Conservation (phyloP, 176 grass and related monocot genomes). For the Cenchrus purpureus region DNA sequence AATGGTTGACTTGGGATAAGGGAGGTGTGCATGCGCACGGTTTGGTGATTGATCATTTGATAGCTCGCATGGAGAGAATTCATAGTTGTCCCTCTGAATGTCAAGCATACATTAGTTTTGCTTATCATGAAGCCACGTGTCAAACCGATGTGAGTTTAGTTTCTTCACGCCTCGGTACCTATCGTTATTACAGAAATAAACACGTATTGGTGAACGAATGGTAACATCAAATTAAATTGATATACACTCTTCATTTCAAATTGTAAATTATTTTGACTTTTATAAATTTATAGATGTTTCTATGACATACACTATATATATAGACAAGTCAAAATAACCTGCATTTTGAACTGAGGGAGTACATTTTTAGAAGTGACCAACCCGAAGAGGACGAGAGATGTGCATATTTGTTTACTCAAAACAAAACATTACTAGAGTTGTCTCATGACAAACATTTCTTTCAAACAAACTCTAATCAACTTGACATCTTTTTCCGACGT, state of each 20-base stretch:
- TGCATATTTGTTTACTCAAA: too few relatives aligned
- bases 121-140: not conserved
- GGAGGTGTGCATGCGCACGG: conserved; percentile 13
- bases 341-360: too few relatives aligned
- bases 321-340: too few relatives aligned
- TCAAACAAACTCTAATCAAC: not conserved
- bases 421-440: not conserved
- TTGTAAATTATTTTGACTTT: too few relatives aligned
- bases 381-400: too few relatives aligned
- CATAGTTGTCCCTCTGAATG: not conserved
- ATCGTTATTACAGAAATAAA: not conserved
- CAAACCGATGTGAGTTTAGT: not conserved
- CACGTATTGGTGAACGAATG: not conserved
- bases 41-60: conserved; percentile 27
- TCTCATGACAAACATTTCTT: not conserved
- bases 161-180: not conserved
- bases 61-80: not conserved
- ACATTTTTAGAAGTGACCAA: too few relatives aligned
- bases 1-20: conserved; percentile 42
- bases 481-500: not conserved
- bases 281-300: too few relatives aligned
- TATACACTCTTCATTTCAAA: too few relatives aligned
- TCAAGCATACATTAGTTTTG: conserved; percentile 17
- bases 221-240: not conserved
- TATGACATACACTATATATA: too few relatives aligned